A percentile compares a stretch with the other conserved stretches of the same genome.
Conservation (phyloP, 192 early-diverging fungal species). For the Mycoemilia scoparia region DNA sequence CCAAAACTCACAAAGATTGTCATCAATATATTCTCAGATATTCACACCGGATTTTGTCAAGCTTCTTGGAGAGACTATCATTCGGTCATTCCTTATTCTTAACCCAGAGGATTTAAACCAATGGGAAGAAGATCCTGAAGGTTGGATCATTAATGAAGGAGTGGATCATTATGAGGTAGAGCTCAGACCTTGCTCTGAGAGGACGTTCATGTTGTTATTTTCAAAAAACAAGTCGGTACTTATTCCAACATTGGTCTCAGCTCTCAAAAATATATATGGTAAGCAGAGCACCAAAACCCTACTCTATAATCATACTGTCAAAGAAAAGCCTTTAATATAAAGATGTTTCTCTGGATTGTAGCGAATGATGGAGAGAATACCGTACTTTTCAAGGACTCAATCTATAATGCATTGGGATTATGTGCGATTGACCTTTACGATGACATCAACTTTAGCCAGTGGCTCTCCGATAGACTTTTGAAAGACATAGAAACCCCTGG, state of each 20-base stretch:
- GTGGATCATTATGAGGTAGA: constrained; percentile 75
- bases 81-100: constrained; percentile 54
- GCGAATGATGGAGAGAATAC: no score
- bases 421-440: constrained; percentile 68
- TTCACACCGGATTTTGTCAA: constrained; percentile 50
- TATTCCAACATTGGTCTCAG: constrained; percentile 7
- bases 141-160: constrained; percentile 59
- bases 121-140: constrained; percentile 79
- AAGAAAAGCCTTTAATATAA: background rate
- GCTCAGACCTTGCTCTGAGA: constrained; percentile 60
- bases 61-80: constrained; percentile 45
- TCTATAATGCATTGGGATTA: constrained; percentile 62
- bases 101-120: constrained; percentile 44
- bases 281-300: background rate
- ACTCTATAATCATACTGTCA: constrained; percentile 7
- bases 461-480: constrained; percentile 37
- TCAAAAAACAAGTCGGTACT: constrained; percentile 22
- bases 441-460: constrained; percentile 59
- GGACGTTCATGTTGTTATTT: constrained; percentile 60
- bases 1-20: no score
- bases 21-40: constrained; percentile 17
- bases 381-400: constrained; percentile 54
- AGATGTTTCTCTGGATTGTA: background rate
- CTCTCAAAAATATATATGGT: constrained; percentile 5
- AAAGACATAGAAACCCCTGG: no score